Evolutionary conservation across 1,284 basidiomycete genomes (phyloP), one percentile per base, ranked within the genome.

Genomic region (Rhodotorula sp.): DNA sequence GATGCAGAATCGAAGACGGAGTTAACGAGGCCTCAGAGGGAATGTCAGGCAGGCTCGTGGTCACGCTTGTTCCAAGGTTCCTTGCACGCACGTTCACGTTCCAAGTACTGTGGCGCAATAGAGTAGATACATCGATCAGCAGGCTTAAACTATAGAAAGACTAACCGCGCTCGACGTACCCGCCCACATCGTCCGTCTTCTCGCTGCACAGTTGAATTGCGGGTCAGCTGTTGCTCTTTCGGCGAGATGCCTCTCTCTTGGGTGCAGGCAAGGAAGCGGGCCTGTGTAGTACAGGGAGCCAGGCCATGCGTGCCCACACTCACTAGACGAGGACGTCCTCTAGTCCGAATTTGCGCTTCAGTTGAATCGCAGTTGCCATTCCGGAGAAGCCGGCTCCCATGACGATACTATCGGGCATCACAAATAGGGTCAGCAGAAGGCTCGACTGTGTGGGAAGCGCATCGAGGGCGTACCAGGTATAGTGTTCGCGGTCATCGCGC

Each of bases 321-420:
- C 46, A 75, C 73, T 72, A 74, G 33, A 69, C 63, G 18, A 76
- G 60, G 12, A 74, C 66, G 45, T 76, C 70, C 20, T 63, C 69
- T 46, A 72, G 64, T 8, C 67, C 66, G 22, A 69, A 44, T 68
- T 70, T 72, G 30, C 67, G 61, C 49, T 67, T 67, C 14, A 76
- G 58, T 64, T 76, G 70, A 30, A 76, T 71, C 7, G 68, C 68
- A 1, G 68, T 37, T 6, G 75, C 75, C 62, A 74, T 69, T 14
- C 72, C 72, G 0, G 56, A 60, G n/a, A 74, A n/a, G 17, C 72
- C 72, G 0, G 69, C 67, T 15, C 72, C 72, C 67, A 71, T 67
- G 22, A 74, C 67, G 61, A 74, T 70, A 1, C 72, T 71, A 55
- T 30, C n/a, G 14, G n/a, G 8, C 14, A 10, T n/a, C n/a, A 5